Base-by-base conservation (phyloP, 768 basidiomycete genomes). In the Cubamyces lactineus region DNA sequence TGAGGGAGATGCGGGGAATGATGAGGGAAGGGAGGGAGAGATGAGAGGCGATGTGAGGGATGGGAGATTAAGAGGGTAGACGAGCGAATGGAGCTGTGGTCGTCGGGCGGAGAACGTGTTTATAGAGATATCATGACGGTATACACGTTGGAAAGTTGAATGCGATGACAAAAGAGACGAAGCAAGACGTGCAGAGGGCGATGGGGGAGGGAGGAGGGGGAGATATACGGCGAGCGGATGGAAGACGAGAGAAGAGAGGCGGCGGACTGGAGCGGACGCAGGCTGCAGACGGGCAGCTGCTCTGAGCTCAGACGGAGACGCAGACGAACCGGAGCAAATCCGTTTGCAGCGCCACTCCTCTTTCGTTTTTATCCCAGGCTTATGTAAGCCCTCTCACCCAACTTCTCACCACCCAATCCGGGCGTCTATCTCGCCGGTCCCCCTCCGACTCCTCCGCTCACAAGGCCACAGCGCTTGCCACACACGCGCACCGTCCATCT, bases 111-210 rank as follows among this genome's bases (percentile, higher is more conserved):
- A 23, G 59, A 63, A 53, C 40, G 57, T 52, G 69, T 74, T 75
- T 76, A 75, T 72, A 66, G 73, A 63, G 73, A 66, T 69, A 72
- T 75, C 76, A 78, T 78, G 76, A 72, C 69, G 70, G 64, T 67
- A 57, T 64, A 64, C 60, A 74, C 71, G 75, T 71, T 72, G 65
- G 64, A 57, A 45, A 53, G 57, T 39, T 24, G 50, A 58, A 19
- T 57, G 53, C 21, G 12, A 53, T 39, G 54, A 54, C 61, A 59
- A 57, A 61, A 64, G 21, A 50, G 24, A 49, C 67, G 69, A 39
- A 5, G 63, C 45, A 69, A 61, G 48, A 66, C 58, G 61, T 65
- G 67, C 67, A 34, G 34, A 34, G 66, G 68, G 66, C 57, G 68
- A 52, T 30, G 28, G 28, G 28, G 28, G 28, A 8, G 8, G 34